Conservation (phyloP, 441 rosid genomes). For the Codiaeum variegatum region DNA sequence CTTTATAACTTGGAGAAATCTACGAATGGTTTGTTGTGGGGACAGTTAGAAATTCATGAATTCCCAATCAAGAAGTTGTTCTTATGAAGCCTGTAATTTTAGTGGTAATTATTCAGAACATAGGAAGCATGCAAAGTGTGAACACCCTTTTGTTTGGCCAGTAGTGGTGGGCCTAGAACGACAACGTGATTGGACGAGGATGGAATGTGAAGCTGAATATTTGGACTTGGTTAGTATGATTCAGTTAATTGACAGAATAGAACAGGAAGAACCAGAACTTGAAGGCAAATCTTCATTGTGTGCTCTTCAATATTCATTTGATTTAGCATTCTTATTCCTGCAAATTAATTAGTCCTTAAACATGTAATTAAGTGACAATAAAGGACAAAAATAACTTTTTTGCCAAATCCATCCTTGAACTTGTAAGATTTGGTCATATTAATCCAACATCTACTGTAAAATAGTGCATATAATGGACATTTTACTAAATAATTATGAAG, state of each 20-base stretch:
- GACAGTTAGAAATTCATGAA: slow-evolving; percentile 64
- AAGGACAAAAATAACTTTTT: too few relatives aligned
- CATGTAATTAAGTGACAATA: too few relatives aligned
- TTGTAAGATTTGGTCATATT: too few relatives aligned
- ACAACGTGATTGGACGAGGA: slow-evolving; percentile 1
- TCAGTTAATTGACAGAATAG: neutral
- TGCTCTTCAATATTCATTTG: neutral
- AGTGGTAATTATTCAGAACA: slow-evolving; percentile 59
- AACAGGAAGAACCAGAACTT: neutral
- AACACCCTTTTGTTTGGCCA: slow-evolving; percentile 66
- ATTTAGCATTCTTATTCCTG: neutral
- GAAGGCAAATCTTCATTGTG: neutral
- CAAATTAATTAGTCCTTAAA: too few relatives aligned
- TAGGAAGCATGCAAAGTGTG: slow-evolving; percentile 68
- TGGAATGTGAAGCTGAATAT: neutral
- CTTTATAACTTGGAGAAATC: slow-evolving; percentile 69
- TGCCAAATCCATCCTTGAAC: too few relatives aligned
- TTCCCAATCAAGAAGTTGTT: slow-evolving; percentile 60
- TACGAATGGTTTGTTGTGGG: slow-evolving; percentile 58
- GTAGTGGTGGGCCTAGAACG: slow-evolving; percentile 28
- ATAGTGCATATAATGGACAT: too few relatives aligned
- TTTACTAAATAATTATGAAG: too few relatives aligned
- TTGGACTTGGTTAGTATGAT: neutral
- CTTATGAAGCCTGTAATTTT: slow-evolving; percentile 62
- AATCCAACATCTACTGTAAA: too few relatives aligned